Evolutionary conservation across 2,329 filamentous ascomycete species (phyloP), one percentile per base, ranked within the genome.

Genomic region (Alternaria metachromatica): DNA sequence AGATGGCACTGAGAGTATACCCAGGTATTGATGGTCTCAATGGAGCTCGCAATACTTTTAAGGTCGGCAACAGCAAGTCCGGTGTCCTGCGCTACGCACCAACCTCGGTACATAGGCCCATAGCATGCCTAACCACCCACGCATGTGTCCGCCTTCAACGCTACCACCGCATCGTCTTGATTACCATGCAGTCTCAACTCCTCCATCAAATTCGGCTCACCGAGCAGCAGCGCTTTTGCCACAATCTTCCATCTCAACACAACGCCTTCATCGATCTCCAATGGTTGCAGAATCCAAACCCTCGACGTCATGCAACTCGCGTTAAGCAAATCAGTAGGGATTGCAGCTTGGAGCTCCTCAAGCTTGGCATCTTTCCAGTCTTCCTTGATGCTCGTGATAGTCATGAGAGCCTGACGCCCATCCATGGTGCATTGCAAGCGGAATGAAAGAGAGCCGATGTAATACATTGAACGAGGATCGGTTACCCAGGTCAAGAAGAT

Each of bases 401-500:
- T 65, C 13, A 58, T 51, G 18, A 68, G 58, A 2, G 62, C 64
- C 4, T 43, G 30, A 13, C 45, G 23, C 1, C 53, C 51, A 33
- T 58, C 46, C 4, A 55, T 21, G 2, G 59, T 55, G 44, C 62
- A 64, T 48, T 55, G 30, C 13, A 70, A 15, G 12, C 45, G 56
- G 21, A 41, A 28, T 3, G 57, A 46, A 3, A 23, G 26, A 15
- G 33, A n/a, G 15, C 59, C 18, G 26, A 68, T 67, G 46, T 68
- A 70, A 25, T 65, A 68, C 55, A 63, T 61, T 0, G 63, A 70
- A 13, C 68, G 64, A 25, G 66, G 64, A 30, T 70, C 68, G 1
- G 68, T 67, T 12, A 70, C 49, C 68, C 68, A 70, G 0, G 62
- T 70, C 11, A 70, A 21, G 45, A 70, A 70, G 18, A 69, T 41